Percentiles rank a stretch among this genome's conserved stretches.
Conservation (phyloP, 768 basidiomycete genomes). For the Lactarius vividus region DNA sequence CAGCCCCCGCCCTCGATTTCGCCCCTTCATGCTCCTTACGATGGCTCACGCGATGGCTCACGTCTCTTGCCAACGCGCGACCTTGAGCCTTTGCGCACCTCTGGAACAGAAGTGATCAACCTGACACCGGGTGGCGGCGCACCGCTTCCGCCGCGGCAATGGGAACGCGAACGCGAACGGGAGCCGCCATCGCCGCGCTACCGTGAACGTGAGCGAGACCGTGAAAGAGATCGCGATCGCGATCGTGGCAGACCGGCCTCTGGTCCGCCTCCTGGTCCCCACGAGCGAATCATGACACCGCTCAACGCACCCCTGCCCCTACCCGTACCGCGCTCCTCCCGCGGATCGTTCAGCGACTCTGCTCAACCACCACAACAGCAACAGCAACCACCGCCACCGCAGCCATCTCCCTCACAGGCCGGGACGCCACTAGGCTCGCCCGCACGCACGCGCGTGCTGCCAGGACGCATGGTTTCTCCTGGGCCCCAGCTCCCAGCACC, state of each 20-base stretch:
- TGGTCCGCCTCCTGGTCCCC: constrained; percentile 30
- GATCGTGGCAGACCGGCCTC: constrained; percentile 27
- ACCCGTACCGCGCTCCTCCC: constrained; percentile 15
- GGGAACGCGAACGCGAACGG: constrained; percentile 28
- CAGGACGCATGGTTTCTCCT: constrained; percentile 19
- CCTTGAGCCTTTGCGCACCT: constrained; percentile 16
- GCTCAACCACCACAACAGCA: constrained; percentile 2
- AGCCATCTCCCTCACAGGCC: background rate
- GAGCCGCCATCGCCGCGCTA: constrained; percentile 25
- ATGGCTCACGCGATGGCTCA: constrained; percentile 22
- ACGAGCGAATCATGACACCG: constrained; percentile 35
- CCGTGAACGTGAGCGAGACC: constrained; percentile 18
- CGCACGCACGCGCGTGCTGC: constrained; percentile 9
- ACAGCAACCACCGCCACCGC: background rate
- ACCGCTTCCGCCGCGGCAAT: constrained; percentile 15
- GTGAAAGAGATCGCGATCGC: constrained; percentile 31
- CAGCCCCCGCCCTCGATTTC: constrained; percentile 27
- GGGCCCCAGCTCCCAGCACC: background rate
- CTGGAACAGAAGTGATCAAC: constrained; percentile 24
- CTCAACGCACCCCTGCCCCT: constrained; percentile 24
- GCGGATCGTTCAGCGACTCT: constrained; percentile 23
- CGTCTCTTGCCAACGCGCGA: constrained; percentile 21
- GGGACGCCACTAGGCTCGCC: constrained; percentile 22
- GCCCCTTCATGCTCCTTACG: constrained; percentile 22
- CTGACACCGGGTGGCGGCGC: constrained; percentile 9